Base-by-base conservation (phyloP, 495 filamentous ascomycete species). In the Podospora pseudoanserina region DNA sequence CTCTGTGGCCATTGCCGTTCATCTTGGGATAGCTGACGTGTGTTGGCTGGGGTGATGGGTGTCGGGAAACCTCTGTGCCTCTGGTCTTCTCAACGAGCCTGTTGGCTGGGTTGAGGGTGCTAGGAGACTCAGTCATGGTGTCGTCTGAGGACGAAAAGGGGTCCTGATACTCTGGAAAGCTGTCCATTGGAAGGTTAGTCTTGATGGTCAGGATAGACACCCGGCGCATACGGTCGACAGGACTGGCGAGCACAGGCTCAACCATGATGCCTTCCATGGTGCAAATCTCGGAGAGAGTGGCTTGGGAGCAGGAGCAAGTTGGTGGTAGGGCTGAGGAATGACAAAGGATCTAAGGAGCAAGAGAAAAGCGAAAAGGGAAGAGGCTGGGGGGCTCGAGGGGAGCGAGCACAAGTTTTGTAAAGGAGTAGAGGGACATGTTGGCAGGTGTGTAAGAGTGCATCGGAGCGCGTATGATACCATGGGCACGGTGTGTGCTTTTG, bases 1-100 rank as follows among this genome's bases (percentile, higher is more conserved):
- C 83, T 60, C 87, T 78, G 72, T 86, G 84, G 19, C 83, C 83
- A 72, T 85, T 86, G 71, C 80, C 82, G 67, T 82, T 82, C 72
- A 85, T 84, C 60, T 82, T 81, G 65, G 86, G 78, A 11, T 49
- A 49, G 71, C 87, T 90, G 77, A 97, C 80, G 75, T 97, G 94
- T 27, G 92, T 94, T 23, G 94, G 93, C 74, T 96, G 92, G 6
- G 95, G 95, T 18, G 95, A 97, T 5, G 95, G 93, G 67, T 89
- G 81, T 9, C 82, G 79, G 55, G 65, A 70, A 5, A 69, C 66
- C 11, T 81, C 67, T 19, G 71, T 70, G 56, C 66, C 77, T 23
- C 69, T 68, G 55, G 77, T 27, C 68, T 74, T 77, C 59, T 73
- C 73, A 63, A 82, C 70, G 70, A 77, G 63, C 63, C 69, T 72